Base-by-base conservation (phyloP, 768 basidiomycete genomes). In the Xerocomus brunneocitrinus region DNA sequence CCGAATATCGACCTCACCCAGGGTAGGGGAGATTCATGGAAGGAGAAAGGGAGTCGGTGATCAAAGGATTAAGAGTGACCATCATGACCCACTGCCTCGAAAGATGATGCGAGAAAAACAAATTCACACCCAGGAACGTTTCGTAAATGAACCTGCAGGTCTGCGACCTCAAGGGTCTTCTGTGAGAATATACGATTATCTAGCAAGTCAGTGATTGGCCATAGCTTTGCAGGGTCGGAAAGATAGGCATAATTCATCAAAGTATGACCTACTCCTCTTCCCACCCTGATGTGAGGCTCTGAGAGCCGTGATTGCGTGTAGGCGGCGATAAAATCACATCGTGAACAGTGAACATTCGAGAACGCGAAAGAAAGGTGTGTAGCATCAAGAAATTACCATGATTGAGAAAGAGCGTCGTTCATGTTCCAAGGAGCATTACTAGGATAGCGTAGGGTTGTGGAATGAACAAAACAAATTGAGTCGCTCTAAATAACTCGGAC, bases 381-480 rank as follows among this genome's bases (percentile, higher is more conserved):
- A 43, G n/a, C 42, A 43, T 27, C 3, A 16, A 24, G 14, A 27
- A 43, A 27, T 28, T 43, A 19, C 42, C 42, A 43, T 25, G 27
- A 28, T 43, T n/a, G 22, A 25, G 4, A 41, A 28, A 28, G 42
- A 43, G 27, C 40, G 40, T 40, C 8, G 4, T 40, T 13, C 9
- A 13, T 43, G 42, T 43, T 8, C 12, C 42, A 43, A 9, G 43
- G 19, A 30, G 28, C 43, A n/a, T 8, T n/a, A 43, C 28, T 2
- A 27, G 41, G 41, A 16, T 12, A 9, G 42, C 14, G 28, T 44
- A 16, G 27, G 22, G 22, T 41, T 41, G 40, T 32, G 38, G 32
- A 41, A 58, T 28, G 43, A 49, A 60, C 54, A 60, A 60, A 60
- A 49, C 55, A 42, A 56, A 53, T 34, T 31, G 50, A 50, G 53